phyloP scores from a whole-genome alignment of 1,139 yeast genomes.

The Kurtzmaniella natalensis region DNA sequence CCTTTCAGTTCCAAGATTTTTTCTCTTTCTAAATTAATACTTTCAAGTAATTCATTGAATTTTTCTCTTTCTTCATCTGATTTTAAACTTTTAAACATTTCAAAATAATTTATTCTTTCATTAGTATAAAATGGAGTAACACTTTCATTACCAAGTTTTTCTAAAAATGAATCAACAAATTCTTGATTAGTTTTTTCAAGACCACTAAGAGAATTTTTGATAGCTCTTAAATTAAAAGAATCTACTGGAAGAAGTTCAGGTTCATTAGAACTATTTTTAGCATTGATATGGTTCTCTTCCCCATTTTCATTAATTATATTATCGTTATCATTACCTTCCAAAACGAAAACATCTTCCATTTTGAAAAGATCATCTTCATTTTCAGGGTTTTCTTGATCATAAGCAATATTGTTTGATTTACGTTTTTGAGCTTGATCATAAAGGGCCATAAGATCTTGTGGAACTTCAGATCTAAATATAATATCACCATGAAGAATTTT shows the following conservation, averaged over 20 bases:
- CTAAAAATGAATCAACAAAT: conserved; percentile 21
- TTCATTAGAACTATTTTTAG: conserved; percentile 39
- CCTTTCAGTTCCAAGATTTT: conserved; percentile 71
- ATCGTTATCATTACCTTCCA: too few species aligned
- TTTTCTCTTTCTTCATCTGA: conserved; percentile 47
- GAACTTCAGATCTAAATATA: conserved; percentile 28
- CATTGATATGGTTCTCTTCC: too few species aligned
- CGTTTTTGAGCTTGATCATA: conserved; percentile 6
- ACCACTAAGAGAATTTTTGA: conserved; percentile 75
- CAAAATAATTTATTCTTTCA: conserved; percentile 56
- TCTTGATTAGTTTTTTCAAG: conserved; percentile 23
- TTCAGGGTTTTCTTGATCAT: background rate
- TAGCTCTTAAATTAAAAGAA: conserved; percentile 74
- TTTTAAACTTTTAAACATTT: conserved; percentile 49
- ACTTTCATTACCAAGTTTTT: conserved; percentile 32
- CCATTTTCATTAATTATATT: too few species aligned
- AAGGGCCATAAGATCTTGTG: conserved; percentile 25
- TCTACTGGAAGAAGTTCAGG: conserved; percentile 66
- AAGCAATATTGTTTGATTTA: too few species aligned
- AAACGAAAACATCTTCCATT: too few species aligned
- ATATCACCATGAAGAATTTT: conserved; percentile 23
- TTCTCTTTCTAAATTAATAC: conserved; percentile 73
- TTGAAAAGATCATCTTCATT: too few species aligned
- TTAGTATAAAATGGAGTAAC: conserved; percentile 21
- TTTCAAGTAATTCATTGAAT: conserved; percentile 65